phyloP scores from a whole-genome alignment of 768 basidiomycete genomes.

The Chiua virens region DNA sequence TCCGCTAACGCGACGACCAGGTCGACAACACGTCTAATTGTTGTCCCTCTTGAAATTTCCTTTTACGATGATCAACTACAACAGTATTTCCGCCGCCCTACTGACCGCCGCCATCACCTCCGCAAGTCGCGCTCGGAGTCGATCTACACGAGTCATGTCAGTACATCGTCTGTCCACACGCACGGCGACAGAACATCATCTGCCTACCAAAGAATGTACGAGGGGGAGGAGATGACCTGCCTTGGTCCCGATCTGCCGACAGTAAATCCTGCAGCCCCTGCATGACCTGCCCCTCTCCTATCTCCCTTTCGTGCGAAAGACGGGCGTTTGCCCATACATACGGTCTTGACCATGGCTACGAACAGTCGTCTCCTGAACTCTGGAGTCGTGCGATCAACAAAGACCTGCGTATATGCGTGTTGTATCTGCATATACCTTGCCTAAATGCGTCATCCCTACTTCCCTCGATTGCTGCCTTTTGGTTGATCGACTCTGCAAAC shows the following conservation, averaged over 20 bases:
- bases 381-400: constrained; percentile 11
- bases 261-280: constrained; percentile 19
- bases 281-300: constrained; percentile 10
- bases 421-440: constrained; percentile 18
- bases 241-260: constrained; percentile 29
- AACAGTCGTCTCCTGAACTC: constrained; percentile 26
- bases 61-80: constrained; percentile 25
- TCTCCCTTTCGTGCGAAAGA: constrained; percentile 15
- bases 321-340: constrained; percentile 31
- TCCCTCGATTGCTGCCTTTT: constrained; percentile 16
- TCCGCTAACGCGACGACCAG: constrained; percentile 9
- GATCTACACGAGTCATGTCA: constrained; percentile 24
- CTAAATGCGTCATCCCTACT: constrained; percentile 17
- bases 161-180: constrained; percentile 4
- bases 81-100: constrained; percentile 26
- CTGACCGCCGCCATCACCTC: constrained; percentile 30
- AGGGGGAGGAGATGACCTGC: constrained; percentile 31
- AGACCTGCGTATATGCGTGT: constrained; percentile 26
- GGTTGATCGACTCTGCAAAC: constrained; percentile 21
- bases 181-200: background rate
- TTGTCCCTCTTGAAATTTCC: constrained; percentile 22
- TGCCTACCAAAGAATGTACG: constrained; percentile 25
- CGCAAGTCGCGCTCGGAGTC: constrained; percentile 17
- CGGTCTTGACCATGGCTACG: constrained; percentile 5
- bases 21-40: constrained; percentile 13